phyloP scores from a whole-genome alignment of 768 basidiomycete species.

The Auricularia heimuer region DNA sequence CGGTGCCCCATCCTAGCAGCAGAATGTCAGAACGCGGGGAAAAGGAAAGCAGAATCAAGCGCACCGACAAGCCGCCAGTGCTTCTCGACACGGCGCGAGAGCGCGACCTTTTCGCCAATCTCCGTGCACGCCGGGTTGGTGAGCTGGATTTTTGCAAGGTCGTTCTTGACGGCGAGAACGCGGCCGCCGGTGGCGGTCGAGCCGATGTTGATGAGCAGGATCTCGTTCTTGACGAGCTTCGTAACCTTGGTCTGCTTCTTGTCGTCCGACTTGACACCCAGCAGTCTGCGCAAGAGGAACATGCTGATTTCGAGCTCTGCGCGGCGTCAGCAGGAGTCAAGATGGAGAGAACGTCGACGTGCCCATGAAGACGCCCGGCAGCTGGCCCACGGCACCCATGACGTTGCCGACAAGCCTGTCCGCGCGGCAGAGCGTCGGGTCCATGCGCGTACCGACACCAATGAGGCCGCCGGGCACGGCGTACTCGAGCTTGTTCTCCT shows the following conservation, averaged over 20 bases:
- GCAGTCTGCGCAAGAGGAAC: slow-evolving; percentile 87
- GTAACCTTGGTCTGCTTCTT: slow-evolving; percentile 92
- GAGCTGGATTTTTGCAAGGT: slow-evolving; percentile 87
- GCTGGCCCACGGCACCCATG: slow-evolving; percentile 85
- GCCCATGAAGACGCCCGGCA: slow-evolving; percentile 91
- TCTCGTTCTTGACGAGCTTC: slow-evolving; percentile 84
- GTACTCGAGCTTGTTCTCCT: slow-evolving; percentile 88
- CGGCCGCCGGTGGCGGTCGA: slow-evolving; percentile 96
- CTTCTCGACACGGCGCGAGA: slow-evolving; percentile 92
- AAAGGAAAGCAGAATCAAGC: slow-evolving; percentile 20
- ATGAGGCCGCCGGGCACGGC: slow-evolving; percentile 97
- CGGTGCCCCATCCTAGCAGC: not conserved
- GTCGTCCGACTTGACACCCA: slow-evolving; percentile 98
- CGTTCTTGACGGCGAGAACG: slow-evolving; percentile 87
- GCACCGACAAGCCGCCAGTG: slow-evolving; percentile 94
- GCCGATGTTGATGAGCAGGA: slow-evolving; percentile 94
- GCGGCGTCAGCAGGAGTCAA: not conserved
- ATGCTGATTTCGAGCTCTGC: slow-evolving; percentile 84
- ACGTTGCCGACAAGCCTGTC: slow-evolving; percentile 97
- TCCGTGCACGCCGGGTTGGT: slow-evolving; percentile 95
- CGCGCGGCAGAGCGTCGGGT: slow-evolving; percentile 93
- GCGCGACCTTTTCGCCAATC: slow-evolving; percentile 93
- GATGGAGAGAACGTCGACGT: slow-evolving; percentile 7
- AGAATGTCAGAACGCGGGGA: not conserved
- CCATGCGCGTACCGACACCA: slow-evolving; percentile 95